Evolutionary conservation across 169 alveolate species (phyloP).

Genomic region (Cystoisospora suis): DNA sequence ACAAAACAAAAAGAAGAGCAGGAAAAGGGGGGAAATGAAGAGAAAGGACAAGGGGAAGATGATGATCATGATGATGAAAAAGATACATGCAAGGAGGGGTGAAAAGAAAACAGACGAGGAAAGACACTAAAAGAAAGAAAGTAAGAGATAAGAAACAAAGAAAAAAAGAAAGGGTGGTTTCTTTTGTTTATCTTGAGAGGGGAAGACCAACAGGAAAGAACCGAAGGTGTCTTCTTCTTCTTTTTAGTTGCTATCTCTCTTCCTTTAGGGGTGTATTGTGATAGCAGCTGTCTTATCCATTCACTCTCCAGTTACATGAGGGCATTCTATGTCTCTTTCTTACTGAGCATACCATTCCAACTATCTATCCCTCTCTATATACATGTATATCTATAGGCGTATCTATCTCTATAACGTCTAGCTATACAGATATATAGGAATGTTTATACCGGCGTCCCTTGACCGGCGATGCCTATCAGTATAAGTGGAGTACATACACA

Average conservation of each 20-base stretch:
- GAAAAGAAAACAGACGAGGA: neutral
- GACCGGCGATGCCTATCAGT: no score
- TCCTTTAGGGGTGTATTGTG: no score
- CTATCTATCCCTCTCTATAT: neutral
- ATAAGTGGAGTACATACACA: no score
- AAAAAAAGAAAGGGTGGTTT: neutral
- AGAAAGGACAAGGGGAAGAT: neutral
- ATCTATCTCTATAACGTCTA: no score
- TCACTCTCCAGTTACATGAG: no score
- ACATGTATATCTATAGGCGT: no score
- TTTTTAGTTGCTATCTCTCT: no score
- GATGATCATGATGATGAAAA: neutral
- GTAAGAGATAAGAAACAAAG: neutral
- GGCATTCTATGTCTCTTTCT: neutral
- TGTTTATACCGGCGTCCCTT: no score
- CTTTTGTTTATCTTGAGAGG: neutral
- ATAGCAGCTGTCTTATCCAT: no score
- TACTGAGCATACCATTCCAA: neutral
- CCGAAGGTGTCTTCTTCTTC: neutral
- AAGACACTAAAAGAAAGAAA: neutral
- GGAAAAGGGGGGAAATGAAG: neutral
- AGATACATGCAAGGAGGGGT: neutral
- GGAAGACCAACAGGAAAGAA: neutral
- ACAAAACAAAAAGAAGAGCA: neutral
- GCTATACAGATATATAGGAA: no score